Percentiles rank a stretch among this genome's conserved stretches.
Evolutionary conservation across 1,139 yeast species (phyloP).

Genomic region (Pneumocystis sp.): DNA sequence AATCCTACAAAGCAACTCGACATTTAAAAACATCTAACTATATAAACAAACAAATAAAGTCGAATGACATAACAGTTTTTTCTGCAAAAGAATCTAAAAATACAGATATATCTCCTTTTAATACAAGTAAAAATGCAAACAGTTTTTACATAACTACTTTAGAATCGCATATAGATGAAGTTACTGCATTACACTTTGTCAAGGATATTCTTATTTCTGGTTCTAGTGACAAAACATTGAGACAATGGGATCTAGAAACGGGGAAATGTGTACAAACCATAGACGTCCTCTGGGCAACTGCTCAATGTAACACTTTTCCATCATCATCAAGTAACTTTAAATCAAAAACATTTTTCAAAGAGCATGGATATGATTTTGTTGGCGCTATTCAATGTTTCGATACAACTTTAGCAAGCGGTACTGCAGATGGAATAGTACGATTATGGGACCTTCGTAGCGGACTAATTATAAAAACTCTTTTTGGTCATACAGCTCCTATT

Average conservation of each 20-base stretch:
- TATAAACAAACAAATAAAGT: slow-evolving; percentile 6
- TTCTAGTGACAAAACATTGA: slow-evolving; percentile 41
- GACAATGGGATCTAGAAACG: slow-evolving; percentile 45
- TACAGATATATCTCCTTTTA: not conserved
- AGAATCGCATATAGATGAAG: slow-evolving; percentile 49
- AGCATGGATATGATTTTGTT: slow-evolving; percentile 28
- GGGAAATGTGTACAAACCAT: slow-evolving; percentile 48
- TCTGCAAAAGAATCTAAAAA: slow-evolving; percentile 10
- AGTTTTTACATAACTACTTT: slow-evolving; percentile 33
- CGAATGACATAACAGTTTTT: slow-evolving; percentile 15
- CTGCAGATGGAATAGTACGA: slow-evolving; percentile 59
- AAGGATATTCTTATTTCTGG: slow-evolving; percentile 40
- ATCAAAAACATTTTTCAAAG: slow-evolving; percentile 2
- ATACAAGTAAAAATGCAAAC: slow-evolving; percentile 2
- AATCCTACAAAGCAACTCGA: slow-evolving; percentile 12
- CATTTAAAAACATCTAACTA: slow-evolving; percentile 3
- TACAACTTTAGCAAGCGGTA: slow-evolving; percentile 62
- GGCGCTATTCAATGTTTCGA: slow-evolving; percentile 51
- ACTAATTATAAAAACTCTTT: slow-evolving; percentile 46
- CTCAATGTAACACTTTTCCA: slow-evolving; percentile 18
- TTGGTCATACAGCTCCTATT: slow-evolving; percentile 59
- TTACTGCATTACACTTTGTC: slow-evolving; percentile 44
- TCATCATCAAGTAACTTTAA: slow-evolving; percentile 3
- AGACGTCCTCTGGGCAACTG: slow-evolving; percentile 44
- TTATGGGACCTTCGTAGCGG: slow-evolving; percentile 65